Evolutionary conservation across 176 grass and related monocot species (phyloP), one percentile per base, ranked within the genome.

Genomic region (Oropetium thomaeum): DNA sequence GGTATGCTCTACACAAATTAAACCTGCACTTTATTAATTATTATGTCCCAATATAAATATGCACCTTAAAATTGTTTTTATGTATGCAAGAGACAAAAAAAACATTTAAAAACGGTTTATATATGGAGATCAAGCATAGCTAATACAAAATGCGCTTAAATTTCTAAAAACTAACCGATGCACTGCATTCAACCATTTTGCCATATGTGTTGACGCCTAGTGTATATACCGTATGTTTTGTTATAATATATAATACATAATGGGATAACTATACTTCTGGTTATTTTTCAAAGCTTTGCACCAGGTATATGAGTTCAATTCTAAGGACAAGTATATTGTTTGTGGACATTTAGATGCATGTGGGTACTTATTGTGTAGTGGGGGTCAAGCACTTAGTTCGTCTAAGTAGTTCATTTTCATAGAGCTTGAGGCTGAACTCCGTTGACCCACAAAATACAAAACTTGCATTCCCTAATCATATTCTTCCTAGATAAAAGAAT

Each of bases 1-100:
- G 88, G 88, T 90, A 65, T 75, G 73, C 10, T 22, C 58, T 53
- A 63, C 11, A 45, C 7, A 27, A 13, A 25, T 7, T 58, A 4
- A 49, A 27, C 11, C 5, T 41, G 42, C 26, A 80, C 1, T 62
- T 12, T 20, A 48, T 35, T 37, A 37, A 37, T 37, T 52, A 52
- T 52, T 62, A 35, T 15, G 49, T 16, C 59, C n/a, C 23, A 51
- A 0, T 12, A 14, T 76, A 5, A 33, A 22, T 44, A 79, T 5
- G 67, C 32, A 59, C 23, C 16, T 40, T 3, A 47, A 67, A 8
- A 38, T 9, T 47, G 47, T 20, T 38, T 19, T 27, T 37, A 12
- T 75, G 35, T 58, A 58, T 75, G 10, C 58, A 23, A 40, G 44
- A 32, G 8, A 20, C 31, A 30, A 20, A 25, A 44, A 38, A 51